phyloP scores from a whole-genome alignment of 2,329 filamentous ascomycete species.

The Microthyrium microscopicum region DNA sequence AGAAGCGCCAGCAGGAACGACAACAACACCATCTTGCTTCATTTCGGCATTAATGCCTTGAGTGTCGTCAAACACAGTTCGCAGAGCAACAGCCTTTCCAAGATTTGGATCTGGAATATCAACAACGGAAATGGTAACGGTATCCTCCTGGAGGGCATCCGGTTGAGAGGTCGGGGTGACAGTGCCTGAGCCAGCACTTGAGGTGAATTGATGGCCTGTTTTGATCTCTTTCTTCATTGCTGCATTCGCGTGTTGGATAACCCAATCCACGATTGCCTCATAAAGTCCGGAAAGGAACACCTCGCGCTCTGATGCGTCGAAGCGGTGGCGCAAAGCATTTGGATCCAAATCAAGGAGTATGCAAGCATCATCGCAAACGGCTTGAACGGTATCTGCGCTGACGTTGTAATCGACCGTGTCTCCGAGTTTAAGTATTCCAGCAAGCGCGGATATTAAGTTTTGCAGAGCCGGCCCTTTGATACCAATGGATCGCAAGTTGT shows the following conservation, averaged over 20 bases:
- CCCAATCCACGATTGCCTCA: slow-evolving; percentile 88
- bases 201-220: slow-evolving; percentile 30
- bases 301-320: slow-evolving; percentile 61
- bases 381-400: slow-evolving; percentile 57
- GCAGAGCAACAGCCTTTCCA: slow-evolving; percentile 76
- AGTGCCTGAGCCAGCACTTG: slow-evolving; percentile 26
- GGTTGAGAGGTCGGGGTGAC: slow-evolving; percentile 33
- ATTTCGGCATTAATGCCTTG: slow-evolving; percentile 91
- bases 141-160: slow-evolving; percentile 40
- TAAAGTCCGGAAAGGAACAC: slow-evolving; percentile 76
- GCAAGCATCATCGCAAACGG: slow-evolving; percentile 78
- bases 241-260: slow-evolving; percentile 74
- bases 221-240: slow-evolving; percentile 64
- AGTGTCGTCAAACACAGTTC: slow-evolving; percentile 83
- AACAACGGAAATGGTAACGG: slow-evolving; percentile 74
- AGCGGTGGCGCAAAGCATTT: slow-evolving; percentile 60
- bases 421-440: slow-evolving; percentile 77
- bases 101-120: slow-evolving; percentile 68
- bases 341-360: slow-evolving; percentile 76
- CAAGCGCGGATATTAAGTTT: slow-evolving; percentile 70
- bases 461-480: slow-evolving; percentile 76
- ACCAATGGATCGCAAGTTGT: slow-evolving; percentile 75
- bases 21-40: slow-evolving; percentile 83
- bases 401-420: slow-evolving; percentile 74
- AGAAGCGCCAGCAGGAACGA: slow-evolving; percentile 57